Percentiles rank a stretch among this genome's conserved stretches.
Evolutionary conservation across 2,329 filamentous ascomycete species (phyloP).

Genomic region (Aureobasidium pullulans): DNA sequence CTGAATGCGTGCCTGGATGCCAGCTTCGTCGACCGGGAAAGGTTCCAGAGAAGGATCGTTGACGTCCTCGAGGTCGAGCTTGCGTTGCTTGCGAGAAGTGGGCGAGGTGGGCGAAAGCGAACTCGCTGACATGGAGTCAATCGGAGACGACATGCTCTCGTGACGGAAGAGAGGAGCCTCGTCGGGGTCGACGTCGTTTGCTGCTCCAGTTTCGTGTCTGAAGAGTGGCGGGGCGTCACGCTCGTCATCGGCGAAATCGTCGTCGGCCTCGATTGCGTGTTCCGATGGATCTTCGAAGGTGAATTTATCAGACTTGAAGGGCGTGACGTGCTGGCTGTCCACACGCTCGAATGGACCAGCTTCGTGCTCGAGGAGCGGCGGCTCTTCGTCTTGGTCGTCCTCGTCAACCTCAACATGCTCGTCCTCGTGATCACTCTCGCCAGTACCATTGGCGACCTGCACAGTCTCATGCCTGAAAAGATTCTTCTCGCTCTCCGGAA

Average conservation of each 20-base stretch:
- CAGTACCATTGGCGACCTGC: background rate
- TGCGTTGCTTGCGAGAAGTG: background rate
- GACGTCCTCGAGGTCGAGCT: conserved; percentile 20
- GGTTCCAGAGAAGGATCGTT: conserved; percentile 26
- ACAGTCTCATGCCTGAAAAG: conserved; percentile 13
- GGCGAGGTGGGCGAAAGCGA: background rate
- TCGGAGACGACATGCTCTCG: conserved; percentile 19
- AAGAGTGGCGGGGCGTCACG: conserved; percentile 24
- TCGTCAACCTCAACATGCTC: background rate
- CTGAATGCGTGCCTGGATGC: conserved; percentile 27
- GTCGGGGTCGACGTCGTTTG: background rate
- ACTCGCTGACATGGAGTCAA: background rate
- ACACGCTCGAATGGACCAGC: background rate
- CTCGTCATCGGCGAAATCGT: conserved; percentile 6
- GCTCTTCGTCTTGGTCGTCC: conserved; percentile 4
- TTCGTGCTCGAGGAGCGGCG: conserved; percentile 10
- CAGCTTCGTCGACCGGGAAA: conserved; percentile 29
- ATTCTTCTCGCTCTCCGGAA: conserved; percentile 8
- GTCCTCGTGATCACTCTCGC: background rate
- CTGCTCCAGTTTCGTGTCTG: conserved; percentile 29
- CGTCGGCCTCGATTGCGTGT: background rate
- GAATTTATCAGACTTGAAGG: background rate
- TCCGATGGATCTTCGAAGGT: background rate
- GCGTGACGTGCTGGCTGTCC: conserved; percentile 4
- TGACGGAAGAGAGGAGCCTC: conserved; percentile 27